These are phyloP conservation scores for Picochlorum sp. DNA, from an alignment of 139 green algal species.

Conservation along the genomic window DNA sequence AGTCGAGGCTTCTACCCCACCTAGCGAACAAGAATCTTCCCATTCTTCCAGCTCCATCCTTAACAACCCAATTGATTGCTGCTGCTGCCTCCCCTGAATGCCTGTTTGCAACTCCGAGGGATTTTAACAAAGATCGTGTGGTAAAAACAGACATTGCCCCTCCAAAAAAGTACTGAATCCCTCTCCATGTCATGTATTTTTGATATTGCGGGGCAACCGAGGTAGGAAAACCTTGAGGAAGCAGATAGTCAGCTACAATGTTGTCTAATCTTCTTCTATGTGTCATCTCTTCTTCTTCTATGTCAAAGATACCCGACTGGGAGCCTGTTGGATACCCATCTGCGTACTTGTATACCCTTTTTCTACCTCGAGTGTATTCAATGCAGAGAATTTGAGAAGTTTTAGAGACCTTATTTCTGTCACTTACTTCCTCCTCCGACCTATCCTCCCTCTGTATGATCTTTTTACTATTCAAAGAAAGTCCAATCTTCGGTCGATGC, in stretches of 20 bases:
- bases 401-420: too few relatives aligned
- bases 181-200: conserved; percentile 73
- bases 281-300: conserved; percentile 34
- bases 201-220: conserved; percentile 64
- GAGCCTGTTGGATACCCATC: not conserved
- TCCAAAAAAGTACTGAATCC: conserved; percentile 82
- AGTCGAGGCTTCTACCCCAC: conserved; percentile 72
- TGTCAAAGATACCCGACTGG: conserved; percentile 25
- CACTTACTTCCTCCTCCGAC: too few relatives aligned
- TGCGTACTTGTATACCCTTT: conserved; percentile 24
- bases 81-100: conserved; percentile 46
- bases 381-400: conserved; percentile 29
- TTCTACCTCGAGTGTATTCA: conserved; percentile 23
- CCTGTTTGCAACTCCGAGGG: conserved; percentile 49
- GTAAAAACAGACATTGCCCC: conserved; percentile 28
- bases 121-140: conserved; percentile 57
- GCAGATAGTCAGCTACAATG: conserved; percentile 9
- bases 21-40: conserved; percentile 78
- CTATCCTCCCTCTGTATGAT: too few relatives aligned
- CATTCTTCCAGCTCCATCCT: conserved; percentile 75
- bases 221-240: conserved; percentile 57
- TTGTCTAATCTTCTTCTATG: conserved; percentile 13
- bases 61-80: conserved; percentile 83
- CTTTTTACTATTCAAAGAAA: too few relatives aligned
- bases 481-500: too few relatives aligned